Base-by-base conservation (phyloP, 352 stramenopile genomes). In the Phytophthora rubi region DNA sequence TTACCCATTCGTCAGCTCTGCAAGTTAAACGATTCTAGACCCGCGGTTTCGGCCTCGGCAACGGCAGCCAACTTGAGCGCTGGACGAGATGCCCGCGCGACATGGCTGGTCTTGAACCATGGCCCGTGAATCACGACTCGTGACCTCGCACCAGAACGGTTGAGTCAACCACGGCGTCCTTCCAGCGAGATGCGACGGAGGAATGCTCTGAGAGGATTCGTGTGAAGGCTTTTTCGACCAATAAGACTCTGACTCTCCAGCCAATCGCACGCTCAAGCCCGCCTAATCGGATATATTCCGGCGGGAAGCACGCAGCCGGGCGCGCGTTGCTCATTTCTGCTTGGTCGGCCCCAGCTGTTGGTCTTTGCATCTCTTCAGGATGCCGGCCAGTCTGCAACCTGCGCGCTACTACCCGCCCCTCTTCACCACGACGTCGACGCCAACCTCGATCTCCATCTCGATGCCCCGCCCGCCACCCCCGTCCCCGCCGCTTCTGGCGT, bases 291-390 rank as follows among this genome's bases (percentile, higher is more conserved):
- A 58, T 23, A 30, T 7, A 0, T 45, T 45, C 30, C 52, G 28
- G 23, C 52, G 28, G 52, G 52, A 32, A 30, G 23, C 23, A 26
- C 23, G 23, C 23, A 53, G 35, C 35, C 35, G 35, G 35, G 35
- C 35, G n/a, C n/a, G n/a, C n/a, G n/a, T 47, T 58, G 30, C 52
- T 58, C 56, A 53, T 53, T 62, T 53, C 57, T 54, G 57, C 55
- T 56, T 64, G 30, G 52, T 10, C 15, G 28, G 1, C 28, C 9
- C 13, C 16, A 23, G 42, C 42, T 30, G 28, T 30, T 23, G 16
- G 16, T 9, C 6, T 7, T 15, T 21, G 51, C 51, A 42, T 18
- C 51, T 26, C 28, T 55, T 57, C 51, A 35, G 12, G 35, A 42
- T 10, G 35, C 33, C 16, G 28, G 21, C 12, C 42, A 18, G 42